Evolutionary conservation across 2,329 filamentous ascomycete species (phyloP).

Genomic region (Pseudocercospora pini-densiflorae): DNA sequence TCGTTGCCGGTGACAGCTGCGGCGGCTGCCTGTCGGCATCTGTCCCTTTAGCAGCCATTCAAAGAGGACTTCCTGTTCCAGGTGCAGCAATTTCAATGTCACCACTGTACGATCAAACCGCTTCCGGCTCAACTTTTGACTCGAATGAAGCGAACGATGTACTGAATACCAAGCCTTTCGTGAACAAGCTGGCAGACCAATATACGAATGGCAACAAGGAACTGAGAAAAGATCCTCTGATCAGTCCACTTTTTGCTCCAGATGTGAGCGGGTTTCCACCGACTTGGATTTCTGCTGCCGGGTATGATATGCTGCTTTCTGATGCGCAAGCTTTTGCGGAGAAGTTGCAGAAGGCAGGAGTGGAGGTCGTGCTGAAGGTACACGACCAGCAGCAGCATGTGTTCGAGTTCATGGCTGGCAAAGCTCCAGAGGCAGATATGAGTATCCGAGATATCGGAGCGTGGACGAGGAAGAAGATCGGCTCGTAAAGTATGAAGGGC

Average conservation of each 20-base stretch:
- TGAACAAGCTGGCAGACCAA: conserved; percentile 27
- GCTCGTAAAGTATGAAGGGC: conserved; percentile 1
- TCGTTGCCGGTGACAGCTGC: conserved; percentile 33
- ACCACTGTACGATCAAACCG: conserved; percentile 34
- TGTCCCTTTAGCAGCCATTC: conserved; percentile 30
- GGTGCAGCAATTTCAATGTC: conserved; percentile 31
- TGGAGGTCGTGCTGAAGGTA: conserved; percentile 52
- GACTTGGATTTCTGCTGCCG: conserved; percentile 57
- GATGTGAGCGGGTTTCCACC: conserved; percentile 46
- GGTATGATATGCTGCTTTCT: conserved; percentile 57
- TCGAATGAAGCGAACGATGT: conserved; percentile 31
- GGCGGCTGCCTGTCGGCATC: conserved; percentile 33
- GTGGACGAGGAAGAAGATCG: conserved; percentile 31
- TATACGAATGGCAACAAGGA: conserved; percentile 23
- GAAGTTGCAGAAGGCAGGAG: conserved; percentile 50
- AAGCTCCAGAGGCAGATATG: conserved; percentile 32
- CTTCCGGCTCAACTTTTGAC: conserved; percentile 22
- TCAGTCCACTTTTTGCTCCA: conserved; percentile 26
- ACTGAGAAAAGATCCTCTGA: conserved; percentile 24
- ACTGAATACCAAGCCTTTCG: conserved; percentile 25
- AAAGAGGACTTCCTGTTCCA: conserved; percentile 28
- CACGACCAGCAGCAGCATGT: conserved; percentile 51
- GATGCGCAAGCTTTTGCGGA: conserved; percentile 58
- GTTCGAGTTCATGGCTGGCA: conserved; percentile 36
- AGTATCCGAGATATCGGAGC: conserved; percentile 29